These are phyloP conservation scores for Plasmodium blacklocki DNA, from an alignment of 169 alveolate species.

Conservation along the genomic window DNA sequence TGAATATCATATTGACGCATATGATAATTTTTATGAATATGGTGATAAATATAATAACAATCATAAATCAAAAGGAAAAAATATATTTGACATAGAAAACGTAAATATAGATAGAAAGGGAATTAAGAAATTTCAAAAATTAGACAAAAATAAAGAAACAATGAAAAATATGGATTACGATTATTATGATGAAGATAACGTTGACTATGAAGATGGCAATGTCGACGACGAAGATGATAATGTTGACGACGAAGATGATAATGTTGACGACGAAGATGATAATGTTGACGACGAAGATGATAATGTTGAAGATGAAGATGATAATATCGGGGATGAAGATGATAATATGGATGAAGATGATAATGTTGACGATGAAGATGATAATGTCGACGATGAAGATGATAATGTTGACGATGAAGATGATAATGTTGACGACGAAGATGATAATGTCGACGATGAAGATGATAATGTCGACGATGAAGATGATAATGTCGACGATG, in stretches of 20 bases:
- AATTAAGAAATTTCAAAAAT: background rate
- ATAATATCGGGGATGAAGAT: constrained; percentile 1
- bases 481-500: background rate
- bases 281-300: background rate
- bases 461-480: constrained; percentile 8
- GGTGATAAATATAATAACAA: constrained; percentile 5
- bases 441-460: constrained; percentile 1
- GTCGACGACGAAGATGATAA: background rate
- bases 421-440: background rate
- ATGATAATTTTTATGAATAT: constrained; percentile 16
- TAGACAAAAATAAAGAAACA: background rate
- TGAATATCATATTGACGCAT: constrained; percentile 11
- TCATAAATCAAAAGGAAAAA: background rate
- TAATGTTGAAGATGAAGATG: constrained; percentile 10
- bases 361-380: background rate
- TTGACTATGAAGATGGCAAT: background rate
- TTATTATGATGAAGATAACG: background rate
- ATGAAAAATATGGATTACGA: constrained; percentile 9
- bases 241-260: constrained; percentile 25
- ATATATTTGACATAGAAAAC: background rate
- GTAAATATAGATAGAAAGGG: constrained; percentile 3
- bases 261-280: background rate
- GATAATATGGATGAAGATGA: background rate
- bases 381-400: background rate
- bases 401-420: constrained; percentile 4